Evolutionary conservation across 768 basidiomycete species (phyloP).

Genomic region (Naematelia encephala): DNA sequence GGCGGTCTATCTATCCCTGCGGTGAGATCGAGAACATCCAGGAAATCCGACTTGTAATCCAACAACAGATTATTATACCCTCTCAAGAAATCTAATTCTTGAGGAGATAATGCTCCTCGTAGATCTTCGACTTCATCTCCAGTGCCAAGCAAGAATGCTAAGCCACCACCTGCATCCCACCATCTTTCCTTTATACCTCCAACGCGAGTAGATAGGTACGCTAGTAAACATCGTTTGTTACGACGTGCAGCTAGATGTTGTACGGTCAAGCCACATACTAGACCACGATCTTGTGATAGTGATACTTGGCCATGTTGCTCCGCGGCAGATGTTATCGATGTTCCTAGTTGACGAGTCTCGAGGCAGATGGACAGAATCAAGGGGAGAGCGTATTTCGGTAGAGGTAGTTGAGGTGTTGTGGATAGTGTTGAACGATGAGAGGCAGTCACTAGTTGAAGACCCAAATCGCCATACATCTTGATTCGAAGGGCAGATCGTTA

Average conservation of each 20-base stretch:
- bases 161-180: slow-evolving; percentile 75
- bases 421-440: slow-evolving; percentile 78
- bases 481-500: not conserved
- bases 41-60: slow-evolving; percentile 78
- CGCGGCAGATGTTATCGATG: slow-evolving; percentile 48
- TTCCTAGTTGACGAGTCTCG: slow-evolving; percentile 77
- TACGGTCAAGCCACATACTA: slow-evolving; percentile 65
- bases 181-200: slow-evolving; percentile 81
- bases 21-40: slow-evolving; percentile 75
- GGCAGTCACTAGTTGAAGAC: slow-evolving; percentile 80
- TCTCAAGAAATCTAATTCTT: slow-evolving; percentile 71
- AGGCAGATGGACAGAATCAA: slow-evolving; percentile 81
- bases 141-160: slow-evolving; percentile 68
- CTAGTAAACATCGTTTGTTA: slow-evolving; percentile 93
- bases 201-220: slow-evolving; percentile 83
- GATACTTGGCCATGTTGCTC: slow-evolving; percentile 41
- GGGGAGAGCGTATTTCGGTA: slow-evolving; percentile 87
- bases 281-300: slow-evolving; percentile 56
- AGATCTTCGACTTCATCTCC: slow-evolving; percentile 38
- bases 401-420: slow-evolving; percentile 57
- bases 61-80: slow-evolving; percentile 76
- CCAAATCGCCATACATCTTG: slow-evolving; percentile 64
- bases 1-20: slow-evolving; percentile 75
- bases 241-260: slow-evolving; percentile 83
- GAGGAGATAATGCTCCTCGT: slow-evolving; percentile 43